These are phyloP conservation scores for Colletotrichum navitas DNA, from an alignment of 2,329 filamentous ascomycete genomes.

Conservation along the genomic window DNA sequence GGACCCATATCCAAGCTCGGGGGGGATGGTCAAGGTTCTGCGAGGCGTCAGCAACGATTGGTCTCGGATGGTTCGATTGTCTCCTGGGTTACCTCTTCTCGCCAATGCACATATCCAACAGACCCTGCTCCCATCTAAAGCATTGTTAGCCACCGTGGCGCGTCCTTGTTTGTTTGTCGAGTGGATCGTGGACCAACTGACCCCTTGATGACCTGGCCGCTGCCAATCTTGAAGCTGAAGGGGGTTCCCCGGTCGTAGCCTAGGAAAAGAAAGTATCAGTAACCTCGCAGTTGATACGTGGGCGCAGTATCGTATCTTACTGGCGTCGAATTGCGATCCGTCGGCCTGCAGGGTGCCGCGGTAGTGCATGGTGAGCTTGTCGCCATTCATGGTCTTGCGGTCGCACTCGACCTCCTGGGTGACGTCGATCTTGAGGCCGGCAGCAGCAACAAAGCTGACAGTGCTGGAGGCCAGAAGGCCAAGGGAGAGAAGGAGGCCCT, in stretches of 20 bases:
- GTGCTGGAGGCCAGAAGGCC: slow-evolving; percentile 66
- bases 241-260: slow-evolving; percentile 82
- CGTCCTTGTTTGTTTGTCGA: not conserved
- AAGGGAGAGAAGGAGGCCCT: slow-evolving; percentile 60
- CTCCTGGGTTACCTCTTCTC: slow-evolving; percentile 75
- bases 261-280: slow-evolving; percentile 45
- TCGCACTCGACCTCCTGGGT: slow-evolving; percentile 81
- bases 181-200: slow-evolving; percentile 60
- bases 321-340: slow-evolving; percentile 87
- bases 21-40: slow-evolving; percentile 89
- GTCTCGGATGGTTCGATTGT: slow-evolving; percentile 1
- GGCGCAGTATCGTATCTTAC: slow-evolving; percentile 48
- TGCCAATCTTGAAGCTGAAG: slow-evolving; percentile 83
- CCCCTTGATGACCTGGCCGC: slow-evolving; percentile 90
- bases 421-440: slow-evolving; percentile 82
- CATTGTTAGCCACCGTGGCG: slow-evolving; percentile 41
- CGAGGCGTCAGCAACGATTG: slow-evolving; percentile 33
- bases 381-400: slow-evolving; percentile 81
- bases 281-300: not conserved
- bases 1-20: slow-evolving; percentile 85
- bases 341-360: slow-evolving; percentile 80
- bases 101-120: slow-evolving; percentile 94
- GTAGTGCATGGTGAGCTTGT: slow-evolving; percentile 90
- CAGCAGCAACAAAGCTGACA: slow-evolving; percentile 63
- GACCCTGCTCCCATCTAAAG: slow-evolving; percentile 85